Evolutionary conservation across 1,284 basidiomycete species (phyloP), one percentile per base, ranked within the genome.

Genomic region (Singerocomus inundabilis): DNA sequence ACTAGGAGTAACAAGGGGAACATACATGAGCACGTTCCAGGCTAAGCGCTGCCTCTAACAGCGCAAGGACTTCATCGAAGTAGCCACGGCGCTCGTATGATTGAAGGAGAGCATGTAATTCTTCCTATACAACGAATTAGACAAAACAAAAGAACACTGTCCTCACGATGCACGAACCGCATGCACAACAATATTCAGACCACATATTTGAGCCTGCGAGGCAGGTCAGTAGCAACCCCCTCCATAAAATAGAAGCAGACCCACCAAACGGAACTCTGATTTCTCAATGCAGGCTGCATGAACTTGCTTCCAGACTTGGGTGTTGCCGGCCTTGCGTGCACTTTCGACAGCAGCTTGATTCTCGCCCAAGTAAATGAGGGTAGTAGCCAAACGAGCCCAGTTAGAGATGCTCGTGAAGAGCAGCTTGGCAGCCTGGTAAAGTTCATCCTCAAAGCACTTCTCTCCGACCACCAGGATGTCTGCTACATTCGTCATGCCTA

Each of bases 251-350:
- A 34, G 29, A 48, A 48, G 40, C 16, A 43, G 34, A 69, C 72
- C 36, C 52, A 83, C 82, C 64, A 98, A 72, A 59, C 93, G 90
- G 83, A 98, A 99, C 69, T 99, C 97, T 57, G 82, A 76, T 77
- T 98, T 98, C 77, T 97, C 94, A 49, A 99, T 85, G 74, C 97
- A 99, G 35, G 97, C 97, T 21, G 94, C 92, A 61, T 99, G 96
- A 52, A 99, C 97, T 71, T 99, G 97, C 75, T 98, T 98, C 97
- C 97, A 99, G n/a, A 99, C 97, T 72, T 97, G 93, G 10, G 97
- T 99, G 70, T 99, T 99, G 29, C 97, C 97, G 16, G 97, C 97
- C 71, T 99, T 99, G 56, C 97, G 81, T 16, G 97, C 97, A 56
- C 96, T 97, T 72, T 99, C 97, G 16, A 99, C 97, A 16, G 97